Conservation (phyloP, 2,329 filamentous ascomycete species). For the Cladosporium colombiae region DNA sequence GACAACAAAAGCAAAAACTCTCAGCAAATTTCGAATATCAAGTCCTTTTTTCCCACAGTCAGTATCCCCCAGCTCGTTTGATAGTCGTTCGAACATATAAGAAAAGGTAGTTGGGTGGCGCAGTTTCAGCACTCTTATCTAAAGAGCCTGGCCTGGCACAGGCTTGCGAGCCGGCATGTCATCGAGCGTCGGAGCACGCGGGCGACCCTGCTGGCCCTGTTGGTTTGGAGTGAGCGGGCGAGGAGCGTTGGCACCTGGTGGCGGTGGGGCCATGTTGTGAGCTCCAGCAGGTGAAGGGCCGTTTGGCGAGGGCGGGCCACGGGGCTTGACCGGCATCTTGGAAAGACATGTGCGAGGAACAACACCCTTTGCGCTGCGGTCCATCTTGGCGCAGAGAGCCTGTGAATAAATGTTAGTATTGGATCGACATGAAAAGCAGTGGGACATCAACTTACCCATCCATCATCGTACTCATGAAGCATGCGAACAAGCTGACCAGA, state of each 20-base stretch:
- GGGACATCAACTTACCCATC: conserved; percentile 71
- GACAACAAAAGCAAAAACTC: not conserved
- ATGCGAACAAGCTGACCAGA: conserved; percentile 84
- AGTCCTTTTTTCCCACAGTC: not conserved
- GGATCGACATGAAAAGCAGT: not conserved
- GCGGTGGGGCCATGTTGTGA: conserved; percentile 33
- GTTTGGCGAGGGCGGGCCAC: conserved; percentile 56
- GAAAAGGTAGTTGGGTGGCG: not conserved
- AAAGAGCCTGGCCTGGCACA: conserved; percentile 44
- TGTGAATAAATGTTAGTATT: conserved; percentile 38
- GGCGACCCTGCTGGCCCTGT: conserved; percentile 27
- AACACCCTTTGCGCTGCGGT: conserved; percentile 89
- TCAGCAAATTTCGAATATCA: not conserved
- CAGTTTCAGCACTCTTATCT: not conserved
- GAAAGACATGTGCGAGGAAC: conserved; percentile 92
- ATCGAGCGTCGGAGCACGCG: conserved; percentile 26
- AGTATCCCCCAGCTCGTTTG: conserved; percentile 2
- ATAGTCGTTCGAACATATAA: conserved; percentile 5
- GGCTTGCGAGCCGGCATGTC: conserved; percentile 47
- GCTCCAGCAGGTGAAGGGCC: conserved; percentile 31
- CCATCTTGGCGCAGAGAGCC: conserved; percentile 88
- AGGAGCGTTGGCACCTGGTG: conserved; percentile 31
- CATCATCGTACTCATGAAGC: conserved; percentile 95
- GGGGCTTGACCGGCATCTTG: conserved; percentile 85
- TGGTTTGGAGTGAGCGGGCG: conserved; percentile 29